Conservation (phyloP, 495 filamentous ascomycete genomes). For the Choiromyces venosus region DNA sequence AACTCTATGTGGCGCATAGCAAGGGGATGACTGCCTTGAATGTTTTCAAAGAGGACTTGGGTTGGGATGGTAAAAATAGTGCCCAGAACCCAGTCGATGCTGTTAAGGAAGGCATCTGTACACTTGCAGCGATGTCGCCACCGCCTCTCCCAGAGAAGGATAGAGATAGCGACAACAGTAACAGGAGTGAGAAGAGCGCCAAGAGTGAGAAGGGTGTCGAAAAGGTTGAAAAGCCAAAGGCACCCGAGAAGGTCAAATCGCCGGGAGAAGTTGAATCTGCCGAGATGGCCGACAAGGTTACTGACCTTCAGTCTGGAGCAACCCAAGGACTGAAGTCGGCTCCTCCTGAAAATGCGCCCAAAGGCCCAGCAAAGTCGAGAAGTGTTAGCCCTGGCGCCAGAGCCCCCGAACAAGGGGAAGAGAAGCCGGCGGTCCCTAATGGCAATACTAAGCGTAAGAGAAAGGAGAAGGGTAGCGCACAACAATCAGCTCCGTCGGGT, state of each 20-base stretch:
- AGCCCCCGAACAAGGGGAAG: slow-evolving; percentile 35
- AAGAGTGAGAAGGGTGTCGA: slow-evolving; percentile 41
- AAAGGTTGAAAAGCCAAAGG: slow-evolving; percentile 8
- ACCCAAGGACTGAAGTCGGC: background rate
- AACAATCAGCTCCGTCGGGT: slow-evolving; percentile 37
- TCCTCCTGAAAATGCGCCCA: slow-evolving; percentile 20
- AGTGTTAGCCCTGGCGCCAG: slow-evolving; percentile 24
- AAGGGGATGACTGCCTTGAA: slow-evolving; percentile 82
- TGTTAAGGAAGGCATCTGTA: slow-evolving; percentile 51
- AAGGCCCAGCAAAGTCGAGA: slow-evolving; percentile 36
- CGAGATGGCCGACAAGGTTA: background rate
- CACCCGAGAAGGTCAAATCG: slow-evolving; percentile 7
- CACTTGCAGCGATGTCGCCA: slow-evolving; percentile 36
- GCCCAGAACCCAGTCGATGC: slow-evolving; percentile 71
- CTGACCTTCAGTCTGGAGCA: background rate
- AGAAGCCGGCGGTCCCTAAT: slow-evolving; percentile 45
- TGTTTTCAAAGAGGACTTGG: slow-evolving; percentile 80
- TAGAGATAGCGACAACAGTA: slow-evolving; percentile 45
- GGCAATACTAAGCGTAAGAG: slow-evolving; percentile 57
- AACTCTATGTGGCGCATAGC: slow-evolving; percentile 95
- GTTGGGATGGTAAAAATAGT: slow-evolving; percentile 82
- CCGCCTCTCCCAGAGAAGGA: slow-evolving; percentile 46
- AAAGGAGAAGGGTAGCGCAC: slow-evolving; percentile 50
- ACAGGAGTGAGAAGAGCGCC: slow-evolving; percentile 45
- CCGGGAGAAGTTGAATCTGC: background rate